phyloP scores from a whole-genome alignment of 2,329 filamentous ascomycete genomes.

The Pyrenophora seminiperda region DNA sequence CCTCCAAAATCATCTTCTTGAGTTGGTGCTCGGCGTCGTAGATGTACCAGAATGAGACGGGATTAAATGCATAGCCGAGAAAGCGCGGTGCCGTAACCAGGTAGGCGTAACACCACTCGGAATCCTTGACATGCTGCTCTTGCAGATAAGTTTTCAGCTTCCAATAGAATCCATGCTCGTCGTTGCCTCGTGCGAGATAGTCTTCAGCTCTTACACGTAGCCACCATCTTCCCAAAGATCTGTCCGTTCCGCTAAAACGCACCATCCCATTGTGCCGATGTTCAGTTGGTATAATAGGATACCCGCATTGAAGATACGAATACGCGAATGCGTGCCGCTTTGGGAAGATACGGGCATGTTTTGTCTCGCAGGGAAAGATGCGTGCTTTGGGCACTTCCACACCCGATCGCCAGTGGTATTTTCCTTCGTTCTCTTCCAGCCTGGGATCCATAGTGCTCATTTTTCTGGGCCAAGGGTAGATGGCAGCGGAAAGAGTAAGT shows the following conservation, averaged over 20 bases:
- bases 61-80: constrained; percentile 74
- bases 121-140: constrained; percentile 63
- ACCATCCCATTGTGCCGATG: constrained; percentile 24
- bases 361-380: constrained; percentile 69
- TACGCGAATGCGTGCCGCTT: constrained; percentile 71
- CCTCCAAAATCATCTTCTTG: constrained; percentile 70
- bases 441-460: background rate
- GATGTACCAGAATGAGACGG: constrained; percentile 79
- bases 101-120: constrained; percentile 69
- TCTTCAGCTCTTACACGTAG: constrained; percentile 65
- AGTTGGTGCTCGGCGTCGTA: constrained; percentile 65
- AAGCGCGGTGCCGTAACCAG: constrained; percentile 73
- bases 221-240: constrained; percentile 54
- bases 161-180: constrained; percentile 60
- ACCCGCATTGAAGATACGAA: constrained; percentile 71
- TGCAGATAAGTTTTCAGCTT: constrained; percentile 67
- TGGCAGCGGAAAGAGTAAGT: constrained; percentile 19
- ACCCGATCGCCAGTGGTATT: constrained; percentile 13
- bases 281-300: constrained; percentile 68
- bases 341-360: constrained; percentile 70
- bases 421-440: background rate
- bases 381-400: constrained; percentile 40
- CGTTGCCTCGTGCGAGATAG: constrained; percentile 63
- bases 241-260: constrained; percentile 29
- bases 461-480: background rate